Percentiles rank a stretch among this genome's conserved stretches.
phyloP scores from a whole-genome alignment of 108 stramenopile species.

The Fistulifera pelliculosa region DNA sequence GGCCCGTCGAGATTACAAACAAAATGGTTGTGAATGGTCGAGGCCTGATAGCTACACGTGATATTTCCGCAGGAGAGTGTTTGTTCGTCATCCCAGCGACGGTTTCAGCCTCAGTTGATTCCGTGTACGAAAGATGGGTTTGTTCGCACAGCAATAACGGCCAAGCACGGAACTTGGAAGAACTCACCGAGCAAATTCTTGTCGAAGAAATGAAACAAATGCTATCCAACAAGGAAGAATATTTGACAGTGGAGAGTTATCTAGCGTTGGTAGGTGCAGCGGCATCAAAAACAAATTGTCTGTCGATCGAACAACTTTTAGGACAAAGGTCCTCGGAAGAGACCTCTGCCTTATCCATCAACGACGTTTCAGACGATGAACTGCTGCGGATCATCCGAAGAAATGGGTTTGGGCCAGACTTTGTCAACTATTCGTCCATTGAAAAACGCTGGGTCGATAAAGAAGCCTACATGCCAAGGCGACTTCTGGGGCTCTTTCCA shows the following conservation, averaged over 20 bases:
- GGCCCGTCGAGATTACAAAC: slow-evolving; percentile 2
- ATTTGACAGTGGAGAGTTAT: not conserved
- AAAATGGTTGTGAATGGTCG: slow-evolving; percentile 5
- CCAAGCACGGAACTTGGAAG: slow-evolving; percentile 25
- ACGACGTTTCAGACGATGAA: slow-evolving; percentile 24
- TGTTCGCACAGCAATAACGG: slow-evolving; percentile 3
- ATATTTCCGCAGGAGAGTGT: slow-evolving; percentile 52
- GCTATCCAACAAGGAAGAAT: not conserved
- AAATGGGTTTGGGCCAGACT: slow-evolving; percentile 63
- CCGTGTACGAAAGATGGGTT: slow-evolving; percentile 10
- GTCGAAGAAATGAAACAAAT: slow-evolving; percentile 36
- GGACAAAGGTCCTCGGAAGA: not conserved
- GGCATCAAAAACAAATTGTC: not conserved
- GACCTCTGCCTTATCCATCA: slow-evolving; percentile 4
- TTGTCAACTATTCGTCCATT: slow-evolving; percentile 12
- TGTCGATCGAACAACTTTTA: not conserved
- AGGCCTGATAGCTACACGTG: slow-evolving; percentile 51
- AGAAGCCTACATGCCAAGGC: slow-evolving; percentile 17
- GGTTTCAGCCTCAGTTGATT: slow-evolving; percentile 22
- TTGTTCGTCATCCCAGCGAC: slow-evolving; percentile 59
- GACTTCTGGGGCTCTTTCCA: slow-evolving; percentile 65
- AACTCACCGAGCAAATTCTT: slow-evolving; percentile 37
- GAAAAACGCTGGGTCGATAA: slow-evolving; percentile 9
- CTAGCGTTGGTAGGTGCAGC: not conserved
- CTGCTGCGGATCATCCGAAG: not conserved